Evolutionary conservation across 2,329 filamentous ascomycete genomes (phyloP), one percentile per base, ranked within the genome.

Genomic region (Exserohilum rostratum): DNA sequence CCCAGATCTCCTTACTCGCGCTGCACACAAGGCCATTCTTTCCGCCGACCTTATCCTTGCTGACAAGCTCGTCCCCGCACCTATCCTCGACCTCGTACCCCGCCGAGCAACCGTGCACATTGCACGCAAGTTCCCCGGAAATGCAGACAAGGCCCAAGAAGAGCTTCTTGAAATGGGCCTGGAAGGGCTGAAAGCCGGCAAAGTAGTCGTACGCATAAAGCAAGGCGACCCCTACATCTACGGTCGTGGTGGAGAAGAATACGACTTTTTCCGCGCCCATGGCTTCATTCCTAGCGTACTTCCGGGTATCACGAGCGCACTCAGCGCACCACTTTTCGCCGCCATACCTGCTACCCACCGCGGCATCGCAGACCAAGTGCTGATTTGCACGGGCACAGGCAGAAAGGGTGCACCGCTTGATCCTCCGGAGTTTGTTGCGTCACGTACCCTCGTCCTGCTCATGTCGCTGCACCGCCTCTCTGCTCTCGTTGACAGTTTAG

Each of bases 171-270:
- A 87, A 48, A 83, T 91, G 65, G 95, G 91, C 0, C 80, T 96
- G 2, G 84, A 85, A 2, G 91, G 87, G 2, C 66, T 90, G 17
- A 77, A 81, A 43, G 78, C 82, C 17, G 95, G 95, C 11, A 87
- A 90, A 72, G 90, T 86, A 1, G 95, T 99, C 0, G 82, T 99
- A 30, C 85, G 95, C 3, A 81, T 99, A 39, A 99, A 99, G 78
- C 95, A 99, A 74, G 95, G 95, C 40, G 95, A 99, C 69, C 95
- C 95, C 0, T 99, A 96, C 76, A 85, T 99, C 34, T 99, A 98
- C 76, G 95, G 95, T 34, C 87, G 95, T 34, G 95, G 95, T 51
- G 95, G 91, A 30, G 95, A 99, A 74, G 95, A 99, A 74, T 90
- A 91, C 34, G 85, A 86, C 27, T 96, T 90, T 72, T 97, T 99